Conservation (phyloP, 2,329 filamentous ascomycete species). For the Bipolaris sorokiniana region DNA sequence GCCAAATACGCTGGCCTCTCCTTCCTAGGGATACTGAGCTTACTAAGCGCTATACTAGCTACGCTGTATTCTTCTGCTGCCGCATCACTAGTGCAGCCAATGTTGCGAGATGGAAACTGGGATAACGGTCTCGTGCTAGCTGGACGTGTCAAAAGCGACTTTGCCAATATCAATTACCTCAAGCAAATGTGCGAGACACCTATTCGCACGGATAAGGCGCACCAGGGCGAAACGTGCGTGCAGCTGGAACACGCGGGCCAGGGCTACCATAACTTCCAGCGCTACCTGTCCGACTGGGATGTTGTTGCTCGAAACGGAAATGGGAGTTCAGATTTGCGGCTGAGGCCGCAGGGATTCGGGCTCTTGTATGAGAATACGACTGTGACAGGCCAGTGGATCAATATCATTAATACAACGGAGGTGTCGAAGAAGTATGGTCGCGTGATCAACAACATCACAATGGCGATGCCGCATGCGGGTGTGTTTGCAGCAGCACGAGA, state of each 20-base stretch:
- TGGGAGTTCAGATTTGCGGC: constrained; percentile 49
- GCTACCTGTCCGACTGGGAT: constrained; percentile 65
- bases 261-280: constrained; percentile 70
- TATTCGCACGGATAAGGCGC: constrained; percentile 54
- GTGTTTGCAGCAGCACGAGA: constrained; percentile 69
- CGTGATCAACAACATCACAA: constrained; percentile 75
- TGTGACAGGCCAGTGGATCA: constrained; percentile 71
- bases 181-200: constrained; percentile 66
- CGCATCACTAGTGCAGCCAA: constrained; percentile 72
- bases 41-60: constrained; percentile 69
- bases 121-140: constrained; percentile 55
- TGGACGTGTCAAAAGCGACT: constrained; percentile 66
- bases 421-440: constrained; percentile 59
- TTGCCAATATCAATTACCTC: constrained; percentile 68
- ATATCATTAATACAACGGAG: constrained; percentile 61
- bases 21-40: constrained; percentile 67
- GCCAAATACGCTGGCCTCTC: constrained; percentile 69
- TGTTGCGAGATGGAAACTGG: constrained; percentile 65
- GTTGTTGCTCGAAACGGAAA: constrained; percentile 54
- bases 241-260: constrained; percentile 73
- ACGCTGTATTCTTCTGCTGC: constrained; percentile 80
- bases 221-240: constrained; percentile 65
- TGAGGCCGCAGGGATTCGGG: constrained; percentile 66
- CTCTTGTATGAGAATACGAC: constrained; percentile 76
- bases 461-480: constrained; percentile 77